Evolutionary conservation across 208 protist genomes (phyloP), one percentile per base, ranked within the genome.

Genomic region (Acanthamoeba triangularis): DNA sequence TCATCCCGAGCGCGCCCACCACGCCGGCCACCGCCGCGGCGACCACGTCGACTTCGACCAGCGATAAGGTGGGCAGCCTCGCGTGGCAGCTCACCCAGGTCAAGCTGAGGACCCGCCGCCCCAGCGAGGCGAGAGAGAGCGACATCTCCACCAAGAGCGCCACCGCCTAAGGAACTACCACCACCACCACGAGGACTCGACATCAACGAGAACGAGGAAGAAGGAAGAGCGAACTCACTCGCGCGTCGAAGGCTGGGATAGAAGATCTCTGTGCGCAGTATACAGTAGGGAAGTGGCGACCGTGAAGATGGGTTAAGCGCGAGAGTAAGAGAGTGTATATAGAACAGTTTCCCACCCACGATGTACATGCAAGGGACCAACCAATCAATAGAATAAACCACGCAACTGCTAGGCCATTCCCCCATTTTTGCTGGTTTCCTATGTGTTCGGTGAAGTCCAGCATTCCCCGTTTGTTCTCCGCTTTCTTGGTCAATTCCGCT

Each of bases 61-160:
- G 11, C 54, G 54, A 61, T 23, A 61, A 61, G 54, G 54, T 61
- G 54, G 54, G 54, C 54, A 61, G 54, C 54, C 54, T 61, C 54
- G 54, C 54, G 54, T 61, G 54, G 54, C 54, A 61, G 54, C 54
- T 61, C 54, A 61, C 54, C 3, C 54, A 61, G 54, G 54, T 61
- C 65, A 72, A 82, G 16, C 74, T 82, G 33, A 13, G 41, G 74
- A 82, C 37, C 1, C 10, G 74, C 41, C 37, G 28, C 13, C 41
- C 74, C 11, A 82, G 74, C 30, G 74, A 82, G 28, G 74, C 74
- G 20, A 37, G 74, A 37, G 41, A 54, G 41, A 82, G 41, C 74
- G 74, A 82, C 11, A 14, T 47, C 74, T 10, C 74, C 14, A 82
- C 20, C 74, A 41, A 82, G 74, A 82, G 74, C 74, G 74, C 74